phyloP scores from a whole-genome alignment of 2,329 filamentous ascomycete species.

The Cercospora sp. region DNA sequence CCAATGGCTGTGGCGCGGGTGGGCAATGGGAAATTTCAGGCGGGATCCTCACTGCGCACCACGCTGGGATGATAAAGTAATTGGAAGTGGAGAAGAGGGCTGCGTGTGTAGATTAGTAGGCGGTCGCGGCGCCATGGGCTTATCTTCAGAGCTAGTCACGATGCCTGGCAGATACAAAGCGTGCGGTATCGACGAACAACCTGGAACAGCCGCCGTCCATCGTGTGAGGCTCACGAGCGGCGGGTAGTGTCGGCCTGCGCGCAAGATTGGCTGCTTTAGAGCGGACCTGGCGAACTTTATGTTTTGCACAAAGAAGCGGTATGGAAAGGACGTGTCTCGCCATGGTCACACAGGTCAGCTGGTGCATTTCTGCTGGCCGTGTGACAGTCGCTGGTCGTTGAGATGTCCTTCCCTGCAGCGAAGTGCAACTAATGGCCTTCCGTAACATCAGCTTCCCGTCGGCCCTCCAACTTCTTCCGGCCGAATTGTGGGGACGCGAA shows the following conservation, averaged over 20 bases:
- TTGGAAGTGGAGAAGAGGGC: conserved; percentile 11
- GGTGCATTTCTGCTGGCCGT: neutral
- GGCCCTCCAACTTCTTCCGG: too few relatives aligned
- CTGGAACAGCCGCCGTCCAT: neutral
- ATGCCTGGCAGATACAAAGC: neutral
- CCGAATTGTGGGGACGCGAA: neutral
- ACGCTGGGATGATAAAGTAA: conserved; percentile 8
- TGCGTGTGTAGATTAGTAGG: conserved; percentile 10
- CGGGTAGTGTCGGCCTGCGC: neutral
- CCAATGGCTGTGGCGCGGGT: conserved; percentile 3
- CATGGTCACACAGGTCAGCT: neutral
- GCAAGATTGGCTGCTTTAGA: neutral
- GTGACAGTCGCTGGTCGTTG: neutral
- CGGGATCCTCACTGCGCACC: neutral
- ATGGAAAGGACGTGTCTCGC: neutral
- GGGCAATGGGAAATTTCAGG: neutral
- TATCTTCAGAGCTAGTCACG: conserved; percentile 1
- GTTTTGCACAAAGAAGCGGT: neutral
- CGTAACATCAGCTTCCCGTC: neutral
- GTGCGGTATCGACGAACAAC: neutral
- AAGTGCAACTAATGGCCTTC: neutral
- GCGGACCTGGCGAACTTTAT: neutral
- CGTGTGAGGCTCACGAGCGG: neutral
- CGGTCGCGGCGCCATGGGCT: neutral
- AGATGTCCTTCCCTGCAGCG: neutral